Conservation (phyloP, 2,329 filamentous ascomycete genomes). For the Penicillium thymicola region DNA sequence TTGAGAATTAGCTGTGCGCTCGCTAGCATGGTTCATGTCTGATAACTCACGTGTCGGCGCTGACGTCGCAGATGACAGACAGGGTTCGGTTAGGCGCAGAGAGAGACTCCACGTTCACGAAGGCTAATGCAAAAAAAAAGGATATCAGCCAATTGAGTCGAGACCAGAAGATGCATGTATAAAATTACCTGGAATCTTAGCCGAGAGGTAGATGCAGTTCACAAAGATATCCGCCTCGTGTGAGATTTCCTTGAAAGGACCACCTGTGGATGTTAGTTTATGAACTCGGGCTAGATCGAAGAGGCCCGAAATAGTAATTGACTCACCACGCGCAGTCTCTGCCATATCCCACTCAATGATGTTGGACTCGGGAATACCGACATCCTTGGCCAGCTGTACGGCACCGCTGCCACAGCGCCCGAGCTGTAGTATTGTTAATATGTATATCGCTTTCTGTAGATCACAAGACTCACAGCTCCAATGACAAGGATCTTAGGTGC, state of each 20-base stretch:
- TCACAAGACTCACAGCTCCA: conserved; percentile 55
- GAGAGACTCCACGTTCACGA: conserved; percentile 70
- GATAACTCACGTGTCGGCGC: conserved; percentile 45
- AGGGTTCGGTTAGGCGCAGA: conserved; percentile 67
- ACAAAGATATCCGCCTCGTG: conserved; percentile 68
- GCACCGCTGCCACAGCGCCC: conserved; percentile 78
- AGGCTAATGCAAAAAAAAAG: conserved; percentile 43
- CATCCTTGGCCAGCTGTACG: conserved; percentile 72
- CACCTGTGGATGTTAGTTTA: conserved; percentile 42
- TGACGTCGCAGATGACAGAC: conserved; percentile 75
- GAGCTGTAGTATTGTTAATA: conserved; percentile 26
- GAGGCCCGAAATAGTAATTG: neutral
- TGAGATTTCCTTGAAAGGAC: conserved; percentile 75
- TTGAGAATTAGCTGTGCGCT: conserved; percentile 6
- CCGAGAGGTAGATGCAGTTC: conserved; percentile 84
- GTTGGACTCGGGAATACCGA: conserved; percentile 66
- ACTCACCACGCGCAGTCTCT: conserved; percentile 65
- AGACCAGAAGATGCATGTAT: neutral
- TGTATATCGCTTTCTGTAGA: neutral
- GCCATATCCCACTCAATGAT: conserved; percentile 74
- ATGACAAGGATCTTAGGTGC: conserved; percentile 77
- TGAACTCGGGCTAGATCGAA: neutral
- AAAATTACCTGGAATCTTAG: conserved; percentile 61
- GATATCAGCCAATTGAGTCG: neutral
- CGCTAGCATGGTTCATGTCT: neutral